A percentile compares a stretch with the other conserved stretches of the same genome.
Conservation (phyloP, 768 basidiomycete species). For the Boletus subparvulus region DNA sequence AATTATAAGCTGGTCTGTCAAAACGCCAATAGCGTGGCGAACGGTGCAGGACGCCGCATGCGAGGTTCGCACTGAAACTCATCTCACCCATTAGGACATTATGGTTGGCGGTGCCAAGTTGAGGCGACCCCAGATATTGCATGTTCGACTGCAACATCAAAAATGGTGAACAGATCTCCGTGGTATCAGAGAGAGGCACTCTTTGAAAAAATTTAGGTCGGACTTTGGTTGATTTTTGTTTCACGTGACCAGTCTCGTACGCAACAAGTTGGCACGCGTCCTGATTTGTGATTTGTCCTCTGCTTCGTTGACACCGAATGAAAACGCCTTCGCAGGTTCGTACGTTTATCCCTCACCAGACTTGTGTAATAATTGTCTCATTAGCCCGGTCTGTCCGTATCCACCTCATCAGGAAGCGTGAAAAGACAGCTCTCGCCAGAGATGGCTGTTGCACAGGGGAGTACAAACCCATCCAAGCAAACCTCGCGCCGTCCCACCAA, state of each 20-base stretch:
- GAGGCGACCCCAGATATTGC: too few species aligned
- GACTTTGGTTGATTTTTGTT: conserved; percentile 17
- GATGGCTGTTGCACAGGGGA: conserved; percentile 1
- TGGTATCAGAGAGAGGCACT: too few species aligned
- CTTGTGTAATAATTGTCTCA: background rate
- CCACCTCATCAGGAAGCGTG: conserved; percentile 20
- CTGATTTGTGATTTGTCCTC: background rate
- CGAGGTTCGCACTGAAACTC: background rate
- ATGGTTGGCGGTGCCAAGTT: too few species aligned
- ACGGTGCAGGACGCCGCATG: background rate
- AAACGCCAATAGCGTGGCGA: background rate
- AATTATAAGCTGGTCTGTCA: background rate
- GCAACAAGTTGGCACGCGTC: background rate
- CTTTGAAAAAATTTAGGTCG: too few species aligned
- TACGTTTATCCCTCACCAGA: background rate
- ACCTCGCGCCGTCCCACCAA: conserved; percentile 18
- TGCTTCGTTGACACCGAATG: too few species aligned
- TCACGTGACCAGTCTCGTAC: conserved; percentile 26
- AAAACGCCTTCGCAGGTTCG: conserved; percentile 23
- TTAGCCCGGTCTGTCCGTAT: conserved; percentile 15
- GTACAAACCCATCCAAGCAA: background rate
- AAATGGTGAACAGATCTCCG: too few species aligned
- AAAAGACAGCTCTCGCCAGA: conserved; percentile 25
- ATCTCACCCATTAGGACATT: background rate
- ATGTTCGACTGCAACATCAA: background rate